Conservation (phyloP, 192 early-diverging fungal species). For the Gigaspora rosea region DNA sequence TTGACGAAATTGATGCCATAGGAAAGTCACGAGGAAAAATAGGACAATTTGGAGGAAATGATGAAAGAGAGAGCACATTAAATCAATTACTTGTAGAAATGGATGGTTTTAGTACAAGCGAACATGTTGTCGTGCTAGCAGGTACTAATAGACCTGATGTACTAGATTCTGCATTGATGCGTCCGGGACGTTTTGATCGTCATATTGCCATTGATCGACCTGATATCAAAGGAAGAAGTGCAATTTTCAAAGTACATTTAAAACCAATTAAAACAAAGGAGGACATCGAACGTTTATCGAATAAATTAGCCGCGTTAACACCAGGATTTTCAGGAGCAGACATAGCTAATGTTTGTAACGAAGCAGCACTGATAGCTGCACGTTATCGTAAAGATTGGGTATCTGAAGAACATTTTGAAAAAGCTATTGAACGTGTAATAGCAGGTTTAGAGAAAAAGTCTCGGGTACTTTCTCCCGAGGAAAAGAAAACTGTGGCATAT, state of each 20-base stretch:
- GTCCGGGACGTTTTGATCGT: conserved; percentile 98
- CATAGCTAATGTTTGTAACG: conserved; percentile 98
- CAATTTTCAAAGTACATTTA: conserved; percentile 96
- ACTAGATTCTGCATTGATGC: conserved; percentile 91
- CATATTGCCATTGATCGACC: conserved; percentile 97
- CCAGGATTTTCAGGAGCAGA: conserved; percentile 99
- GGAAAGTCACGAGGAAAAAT: conserved; percentile 94
- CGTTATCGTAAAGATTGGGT: conserved; percentile 79
- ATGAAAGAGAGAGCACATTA: conserved; percentile 95
- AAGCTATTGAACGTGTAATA: conserved; percentile 97
- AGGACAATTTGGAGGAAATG: conserved; percentile 90
- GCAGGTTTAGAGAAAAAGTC: conserved; percentile 98
- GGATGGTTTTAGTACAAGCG: conserved; percentile 91
- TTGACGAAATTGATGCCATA: conserved; percentile 99
- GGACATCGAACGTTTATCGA: conserved; percentile 74
- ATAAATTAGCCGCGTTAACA: conserved; percentile 91
- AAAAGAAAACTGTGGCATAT: conserved; percentile 99
- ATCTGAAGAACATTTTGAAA: conserved; percentile 88
- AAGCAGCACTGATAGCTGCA: conserved; percentile 97
- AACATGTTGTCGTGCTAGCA: conserved; percentile 94
- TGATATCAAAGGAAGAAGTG: conserved; percentile 94
- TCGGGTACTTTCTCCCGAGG: conserved; percentile 89
- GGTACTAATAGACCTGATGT: conserved; percentile 99
- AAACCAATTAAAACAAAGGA: conserved; percentile 88
- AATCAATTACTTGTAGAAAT: conserved; percentile 99